Evolutionary conservation across 192 early-diverging fungal genomes (phyloP), one percentile per base, ranked within the genome.

Genomic region (Rhizoclosmatium globosum): DNA sequence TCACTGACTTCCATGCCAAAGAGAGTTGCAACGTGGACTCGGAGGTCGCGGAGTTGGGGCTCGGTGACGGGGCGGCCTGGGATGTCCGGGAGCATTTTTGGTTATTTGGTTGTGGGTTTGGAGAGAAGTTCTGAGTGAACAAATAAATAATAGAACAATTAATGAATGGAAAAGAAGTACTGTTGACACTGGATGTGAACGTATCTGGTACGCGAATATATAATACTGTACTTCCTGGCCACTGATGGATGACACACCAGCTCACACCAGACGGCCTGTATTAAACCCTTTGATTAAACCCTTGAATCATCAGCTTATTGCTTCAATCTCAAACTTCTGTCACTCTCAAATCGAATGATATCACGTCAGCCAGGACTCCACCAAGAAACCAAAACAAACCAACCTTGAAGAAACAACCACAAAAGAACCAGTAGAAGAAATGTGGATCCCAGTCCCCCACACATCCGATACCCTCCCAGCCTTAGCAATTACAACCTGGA

Each of bases 1-100:
- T 44, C 65, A 50, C 13, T 57, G 13, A 64, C 59, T 64, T 77
- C 64, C 21, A 67, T 44, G 7, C 74, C 74, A 47, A 64, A 76
- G 38, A 76, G 64, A 4, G 11, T 39, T 7, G 59, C 15, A 4
- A 47, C 66, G 64, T 67, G 74, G 13, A 23, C 6, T 17, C 64
- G 80, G 50, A 81, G 67, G 4, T 81, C 65, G 19, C 31, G 42
- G 9, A 81, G 80, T 19, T 76, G 46, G 41, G 45, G 68, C 43
- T 56, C 67, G 23, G 61, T 11, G 39, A 81, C 81, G 44, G 53
- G 75, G 3, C 21, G 38, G 2, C 81, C 81, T 7, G 81, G 81
- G 13, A 82, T 82, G 7, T 7, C 19, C 4, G 81, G 81, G 19
- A 82, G 81, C 80, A 81, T 80, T 80, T 31, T 31, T 31, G 31